Conservation (phyloP, 129 eudicot species). For the Artemisia annua region DNA sequence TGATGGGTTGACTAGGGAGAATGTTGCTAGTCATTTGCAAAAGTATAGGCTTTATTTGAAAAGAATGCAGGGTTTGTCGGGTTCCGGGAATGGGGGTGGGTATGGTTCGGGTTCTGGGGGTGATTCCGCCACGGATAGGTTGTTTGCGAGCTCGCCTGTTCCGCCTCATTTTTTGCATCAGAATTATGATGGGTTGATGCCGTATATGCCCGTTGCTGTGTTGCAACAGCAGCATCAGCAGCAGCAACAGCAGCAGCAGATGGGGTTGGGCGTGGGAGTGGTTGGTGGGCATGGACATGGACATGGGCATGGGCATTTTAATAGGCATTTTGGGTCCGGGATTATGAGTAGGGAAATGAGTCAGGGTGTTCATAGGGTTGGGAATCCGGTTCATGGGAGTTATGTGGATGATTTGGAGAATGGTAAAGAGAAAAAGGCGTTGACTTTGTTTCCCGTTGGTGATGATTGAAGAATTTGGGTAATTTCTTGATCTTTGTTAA, state of each 20-base stretch:
- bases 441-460: constrained; percentile 83
- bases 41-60: constrained; percentile 87
- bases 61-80: constrained; percentile 81
- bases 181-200: constrained; percentile 54
- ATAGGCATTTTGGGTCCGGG: constrained; percentile 14
- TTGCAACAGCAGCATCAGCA: constrained; percentile 60
- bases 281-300: constrained; percentile 5
- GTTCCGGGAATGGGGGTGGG: constrained; percentile 44
- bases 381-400: constrained; percentile 46
- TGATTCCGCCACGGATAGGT: constrained; percentile 72
- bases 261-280: not conserved
- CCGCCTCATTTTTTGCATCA: constrained; percentile 86
- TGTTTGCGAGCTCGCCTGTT: constrained; percentile 95
- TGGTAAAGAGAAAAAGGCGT: constrained; percentile 70
- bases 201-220: constrained; percentile 58
- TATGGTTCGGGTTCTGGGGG: constrained; percentile 37
- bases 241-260: constrained; percentile 17
- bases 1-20: constrained; percentile 89
- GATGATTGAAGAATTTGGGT: constrained; percentile 60
- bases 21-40: constrained; percentile 94
- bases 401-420: constrained; percentile 86
- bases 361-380: constrained; percentile 49
- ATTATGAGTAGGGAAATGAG: constrained; percentile 3
- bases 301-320: not conserved
- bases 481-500: not conserved